phyloP scores from a whole-genome alignment of 2,329 filamentous ascomycete species.

The Metarhizium anisopliae region DNA sequence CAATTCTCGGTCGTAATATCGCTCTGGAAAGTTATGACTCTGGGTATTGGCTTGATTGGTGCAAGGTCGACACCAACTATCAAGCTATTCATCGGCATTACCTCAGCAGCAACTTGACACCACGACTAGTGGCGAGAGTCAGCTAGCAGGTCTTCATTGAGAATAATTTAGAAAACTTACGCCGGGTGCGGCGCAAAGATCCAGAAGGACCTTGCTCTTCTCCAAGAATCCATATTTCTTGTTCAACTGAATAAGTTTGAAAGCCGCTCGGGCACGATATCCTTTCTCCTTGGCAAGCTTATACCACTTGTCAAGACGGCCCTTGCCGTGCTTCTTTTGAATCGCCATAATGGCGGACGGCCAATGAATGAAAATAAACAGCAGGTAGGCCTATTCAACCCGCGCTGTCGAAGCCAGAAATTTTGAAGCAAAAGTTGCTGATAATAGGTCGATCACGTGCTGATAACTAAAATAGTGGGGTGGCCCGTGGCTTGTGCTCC shows the following conservation, averaged over 20 bases:
- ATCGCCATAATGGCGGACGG: slow-evolving; percentile 62
- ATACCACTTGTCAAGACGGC: slow-evolving; percentile 98
- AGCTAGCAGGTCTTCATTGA: background rate
- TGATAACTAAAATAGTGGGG: background rate
- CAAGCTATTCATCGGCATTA: slow-evolving; percentile 82
- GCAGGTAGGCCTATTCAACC: background rate
- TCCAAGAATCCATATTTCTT: slow-evolving; percentile 99
- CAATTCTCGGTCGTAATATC: slow-evolving; percentile 98
- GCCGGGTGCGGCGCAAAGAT: slow-evolving; percentile 95
- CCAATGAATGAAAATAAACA: background rate
- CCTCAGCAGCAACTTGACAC: slow-evolving; percentile 93
- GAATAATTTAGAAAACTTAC: slow-evolving; percentile 36
- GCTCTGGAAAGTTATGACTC: slow-evolving; percentile 90
- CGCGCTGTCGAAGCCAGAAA: slow-evolving; percentile 21
- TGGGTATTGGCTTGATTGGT: slow-evolving; percentile 91
- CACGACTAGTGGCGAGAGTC: slow-evolving; percentile 53
- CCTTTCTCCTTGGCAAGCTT: slow-evolving; percentile 98
- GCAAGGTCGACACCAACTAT: slow-evolving; percentile 92
- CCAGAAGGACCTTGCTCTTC: slow-evolving; percentile 89
- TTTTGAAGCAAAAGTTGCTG: slow-evolving; percentile 19
- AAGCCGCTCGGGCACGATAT: slow-evolving; percentile 88
- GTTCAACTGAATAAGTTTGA: slow-evolving; percentile 97
- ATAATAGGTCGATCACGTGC: slow-evolving; percentile 16
- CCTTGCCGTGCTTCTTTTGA: slow-evolving; percentile 98
- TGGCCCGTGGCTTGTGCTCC: background rate